Evolutionary conservation across 305 asterid species (phyloP), one percentile per base, ranked within the genome.

Genomic region (Petunia hybrid): DNA sequence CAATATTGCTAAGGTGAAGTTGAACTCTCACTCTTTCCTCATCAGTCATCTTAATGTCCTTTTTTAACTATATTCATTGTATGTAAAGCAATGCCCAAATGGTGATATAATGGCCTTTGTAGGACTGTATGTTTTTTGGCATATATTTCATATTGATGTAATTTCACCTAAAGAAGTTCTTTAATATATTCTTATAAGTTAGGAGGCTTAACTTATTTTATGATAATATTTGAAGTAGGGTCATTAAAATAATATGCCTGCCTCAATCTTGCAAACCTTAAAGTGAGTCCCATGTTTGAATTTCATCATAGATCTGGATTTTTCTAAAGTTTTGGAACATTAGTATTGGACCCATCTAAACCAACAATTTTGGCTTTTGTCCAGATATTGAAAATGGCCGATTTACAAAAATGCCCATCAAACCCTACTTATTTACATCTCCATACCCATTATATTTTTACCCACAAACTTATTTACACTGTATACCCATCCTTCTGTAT

Each of bases 261-360:
- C n/a, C n/a, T n/a, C n/a, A n/a, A n/a, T n/a, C n/a, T n/a, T 61
- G 39, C 40, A 61, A 22, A 61, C 39, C 40, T 22, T 8, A 61
- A 8, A 61, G 39, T 8, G 13, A 31, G 60, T 60, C 7, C 65
- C 65, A 60, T 16, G 38, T 60, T 16, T 16, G 12, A 5, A 16
- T 16, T 59, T 59, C 36, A 16, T 6, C 8, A n/a, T 6, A 57
- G 36, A 56, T 2, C 59, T 43, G 6, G 10, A 70, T 70, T 45
- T 10, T 45, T 69, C 39, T 43, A 43, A 43, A 69, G 31, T 69
- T 45, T 0, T 4, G 59, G 59, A 69, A 69, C 76, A 69, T 2
- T 22, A 22, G 45, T 0, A 5, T 70, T 70, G 77, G 77, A 22
- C 42, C 77, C 60, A 70, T 70, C 10, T 70, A 22, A 70, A 45